Evolutionary conservation across 257 asterid species (phyloP).

Genomic region (Solanum sejunctum): DNA sequence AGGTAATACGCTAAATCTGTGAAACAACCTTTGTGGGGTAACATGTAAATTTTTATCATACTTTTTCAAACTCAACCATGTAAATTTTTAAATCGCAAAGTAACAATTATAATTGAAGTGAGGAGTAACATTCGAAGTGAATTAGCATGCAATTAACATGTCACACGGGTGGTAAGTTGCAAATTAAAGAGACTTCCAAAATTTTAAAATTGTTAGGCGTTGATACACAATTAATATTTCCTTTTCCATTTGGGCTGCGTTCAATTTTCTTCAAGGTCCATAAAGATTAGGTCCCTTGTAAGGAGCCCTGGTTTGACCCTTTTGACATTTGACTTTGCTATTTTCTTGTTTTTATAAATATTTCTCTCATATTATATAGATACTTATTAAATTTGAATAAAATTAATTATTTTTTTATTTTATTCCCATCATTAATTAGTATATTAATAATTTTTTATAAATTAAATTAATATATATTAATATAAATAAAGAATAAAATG

Average conservation of each 20-base stretch:
- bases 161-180: not conserved
- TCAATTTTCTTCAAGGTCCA: not conserved
- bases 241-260: not conserved
- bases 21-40: constrained; percentile 2
- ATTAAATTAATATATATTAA: too few relatives aligned
- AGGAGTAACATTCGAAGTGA: not conserved
- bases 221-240: not conserved
- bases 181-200: not conserved
- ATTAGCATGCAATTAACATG: not conserved
- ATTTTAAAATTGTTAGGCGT: not conserved
- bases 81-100: too few relatives aligned
- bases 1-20: not conserved
- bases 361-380: too few relatives aligned
- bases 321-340: not conserved
- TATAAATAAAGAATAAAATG: too few relatives aligned
- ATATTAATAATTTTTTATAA: too few relatives aligned
- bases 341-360: too few relatives aligned
- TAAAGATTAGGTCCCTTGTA: not conserved
- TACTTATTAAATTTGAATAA: too few relatives aligned
- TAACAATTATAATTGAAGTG: too few relatives aligned
- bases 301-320: not conserved
- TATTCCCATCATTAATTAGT: too few relatives aligned
- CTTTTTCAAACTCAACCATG: too few relatives aligned
- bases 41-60: too few relatives aligned
- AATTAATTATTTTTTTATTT: too few relatives aligned